phyloP scores from a whole-genome alignment of 768 basidiomycete genomes.

The Mycena indigotica region DNA sequence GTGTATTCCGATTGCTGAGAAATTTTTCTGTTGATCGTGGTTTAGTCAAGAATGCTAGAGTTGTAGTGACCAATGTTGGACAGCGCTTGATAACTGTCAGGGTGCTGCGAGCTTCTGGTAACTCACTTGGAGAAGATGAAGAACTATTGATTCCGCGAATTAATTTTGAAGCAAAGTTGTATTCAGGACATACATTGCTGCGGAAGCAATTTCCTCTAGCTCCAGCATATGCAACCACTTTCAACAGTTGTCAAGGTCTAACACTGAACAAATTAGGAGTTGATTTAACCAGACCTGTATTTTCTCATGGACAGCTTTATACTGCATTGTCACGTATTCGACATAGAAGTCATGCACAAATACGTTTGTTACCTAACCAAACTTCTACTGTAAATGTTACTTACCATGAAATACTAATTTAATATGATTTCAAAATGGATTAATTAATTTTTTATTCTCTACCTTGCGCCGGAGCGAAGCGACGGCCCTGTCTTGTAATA shows the following conservation, averaged over 20 bases:
- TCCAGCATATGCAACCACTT: background rate
- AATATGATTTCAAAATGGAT: background rate
- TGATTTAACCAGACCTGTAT: background rate
- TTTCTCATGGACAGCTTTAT: background rate
- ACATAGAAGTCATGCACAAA: background rate
- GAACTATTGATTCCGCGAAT: background rate
- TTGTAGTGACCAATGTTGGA: constrained; percentile 34
- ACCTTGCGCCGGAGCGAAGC: too few relatives aligned
- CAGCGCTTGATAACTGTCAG: constrained; percentile 18
- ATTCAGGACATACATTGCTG: background rate
- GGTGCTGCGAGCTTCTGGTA: background rate
- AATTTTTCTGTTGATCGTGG: constrained; percentile 41
- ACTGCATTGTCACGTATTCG: background rate
- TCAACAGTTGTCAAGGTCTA: background rate
- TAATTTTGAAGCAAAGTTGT: background rate
- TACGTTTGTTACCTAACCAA: background rate
- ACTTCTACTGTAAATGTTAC: background rate
- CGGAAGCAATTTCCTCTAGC: background rate
- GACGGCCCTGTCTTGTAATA: too few relatives aligned
- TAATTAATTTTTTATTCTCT: too few relatives aligned
- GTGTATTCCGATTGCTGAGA: constrained; percentile 36
- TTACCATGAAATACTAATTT: background rate
- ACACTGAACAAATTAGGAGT: background rate
- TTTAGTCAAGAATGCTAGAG: constrained; percentile 43
- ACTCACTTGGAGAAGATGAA: background rate